Conservation (phyloP, 2,329 filamentous ascomycete species). For the Diaporthe citri region DNA sequence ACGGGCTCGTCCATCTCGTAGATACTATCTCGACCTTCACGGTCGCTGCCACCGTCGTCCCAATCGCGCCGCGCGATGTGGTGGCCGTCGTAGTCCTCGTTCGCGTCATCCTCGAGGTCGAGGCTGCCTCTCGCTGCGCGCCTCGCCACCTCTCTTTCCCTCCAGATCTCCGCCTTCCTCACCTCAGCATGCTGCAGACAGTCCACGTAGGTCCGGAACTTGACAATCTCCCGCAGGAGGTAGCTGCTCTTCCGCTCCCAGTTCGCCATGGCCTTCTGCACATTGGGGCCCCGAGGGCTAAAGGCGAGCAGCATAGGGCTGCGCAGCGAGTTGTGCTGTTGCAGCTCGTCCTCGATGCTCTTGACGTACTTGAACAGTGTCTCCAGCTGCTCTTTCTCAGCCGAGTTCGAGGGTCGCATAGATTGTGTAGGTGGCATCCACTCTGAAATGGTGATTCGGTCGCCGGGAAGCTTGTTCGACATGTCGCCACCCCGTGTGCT, state of each 20-base stretch:
- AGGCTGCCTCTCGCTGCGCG: conserved; percentile 63
- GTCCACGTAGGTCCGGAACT: conserved; percentile 96
- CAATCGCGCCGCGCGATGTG: neutral
- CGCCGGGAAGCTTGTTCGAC: conserved; percentile 77
- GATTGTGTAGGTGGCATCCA: conserved; percentile 93
- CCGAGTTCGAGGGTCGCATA: conserved; percentile 83
- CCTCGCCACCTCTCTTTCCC: conserved; percentile 66
- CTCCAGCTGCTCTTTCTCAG: conserved; percentile 84
- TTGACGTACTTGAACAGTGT: conserved; percentile 83
- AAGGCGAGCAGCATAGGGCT: conserved; percentile 91
- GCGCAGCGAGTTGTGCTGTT: conserved; percentile 88
- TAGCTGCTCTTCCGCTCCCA: conserved; percentile 98
- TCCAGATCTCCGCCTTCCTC: conserved; percentile 79
- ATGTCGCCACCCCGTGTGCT: conserved; percentile 52
- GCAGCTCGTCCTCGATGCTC: conserved; percentile 86
- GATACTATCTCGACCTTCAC: neutral
- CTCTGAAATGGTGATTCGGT: conserved; percentile 85
- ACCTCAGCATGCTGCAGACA: conserved; percentile 78
- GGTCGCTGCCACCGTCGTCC: conserved; percentile 1
- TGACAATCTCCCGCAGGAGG: conserved; percentile 92
- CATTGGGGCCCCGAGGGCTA: conserved; percentile 85
- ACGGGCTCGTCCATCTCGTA: conserved; percentile 24
- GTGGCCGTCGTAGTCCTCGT: neutral
- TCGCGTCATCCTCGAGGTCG: conserved; percentile 54
- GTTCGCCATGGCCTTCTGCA: conserved; percentile 88